Evolutionary conservation across 2,329 filamentous ascomycete genomes (phyloP).

Genomic region (Alternaria rosae): DNA sequence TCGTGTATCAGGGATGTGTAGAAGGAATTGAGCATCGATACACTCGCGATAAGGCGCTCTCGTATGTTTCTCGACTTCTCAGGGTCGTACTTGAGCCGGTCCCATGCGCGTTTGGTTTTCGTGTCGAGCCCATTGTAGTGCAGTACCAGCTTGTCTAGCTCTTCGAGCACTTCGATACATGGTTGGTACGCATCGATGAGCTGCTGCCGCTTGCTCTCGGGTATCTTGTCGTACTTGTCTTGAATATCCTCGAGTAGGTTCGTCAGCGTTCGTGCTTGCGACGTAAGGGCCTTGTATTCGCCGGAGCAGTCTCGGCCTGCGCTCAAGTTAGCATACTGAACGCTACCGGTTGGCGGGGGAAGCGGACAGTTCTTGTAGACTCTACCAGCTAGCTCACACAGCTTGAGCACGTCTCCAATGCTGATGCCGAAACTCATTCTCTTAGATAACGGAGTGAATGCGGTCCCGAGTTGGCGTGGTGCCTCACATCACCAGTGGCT

Average conservation of each 20-base stretch:
- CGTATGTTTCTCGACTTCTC: slow-evolving; percentile 29
- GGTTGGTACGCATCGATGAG: slow-evolving; percentile 32
- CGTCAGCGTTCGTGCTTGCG: slow-evolving; percentile 34
- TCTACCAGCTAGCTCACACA: slow-evolving; percentile 32
- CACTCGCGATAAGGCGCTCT: slow-evolving; percentile 32
- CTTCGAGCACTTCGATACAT: slow-evolving; percentile 36
- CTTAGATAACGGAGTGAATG: neutral
- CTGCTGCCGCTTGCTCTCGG: slow-evolving; percentile 25
- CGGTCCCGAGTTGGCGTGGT: neutral
- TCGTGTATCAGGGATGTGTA: slow-evolving; percentile 39
- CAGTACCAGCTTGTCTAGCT: slow-evolving; percentile 34
- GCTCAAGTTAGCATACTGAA: neutral
- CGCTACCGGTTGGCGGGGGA: neutral
- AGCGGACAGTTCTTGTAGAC: slow-evolving; percentile 38
- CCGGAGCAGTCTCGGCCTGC: slow-evolving; percentile 40
- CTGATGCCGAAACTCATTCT: slow-evolving; percentile 37
- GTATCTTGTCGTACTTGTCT: slow-evolving; percentile 38
- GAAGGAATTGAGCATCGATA: slow-evolving; percentile 37
- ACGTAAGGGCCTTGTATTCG: slow-evolving; percentile 38
- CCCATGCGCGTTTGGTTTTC: slow-evolving; percentile 40
- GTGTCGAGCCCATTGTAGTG: slow-evolving; percentile 42
- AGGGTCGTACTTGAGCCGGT: slow-evolving; percentile 41
- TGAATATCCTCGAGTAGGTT: slow-evolving; percentile 39
- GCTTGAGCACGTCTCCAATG: slow-evolving; percentile 37
- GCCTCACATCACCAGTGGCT: neutral